Conservation (phyloP, 2,329 filamentous ascomycete species). For the Paecilomyces variotii region DNA sequence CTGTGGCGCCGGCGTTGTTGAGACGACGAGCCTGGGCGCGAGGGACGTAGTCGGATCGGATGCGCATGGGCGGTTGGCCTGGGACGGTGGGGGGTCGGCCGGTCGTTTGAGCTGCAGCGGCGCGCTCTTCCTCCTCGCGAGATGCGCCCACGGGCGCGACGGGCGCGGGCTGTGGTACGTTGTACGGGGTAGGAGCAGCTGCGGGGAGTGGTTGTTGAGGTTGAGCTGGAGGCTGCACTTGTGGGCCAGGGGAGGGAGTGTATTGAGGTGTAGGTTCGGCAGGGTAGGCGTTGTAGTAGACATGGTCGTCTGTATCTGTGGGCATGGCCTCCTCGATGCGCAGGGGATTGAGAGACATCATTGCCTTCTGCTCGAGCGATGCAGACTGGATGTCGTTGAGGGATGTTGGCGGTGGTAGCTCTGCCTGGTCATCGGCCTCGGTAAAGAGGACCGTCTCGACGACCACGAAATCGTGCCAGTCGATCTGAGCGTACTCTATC, state of each 20-base stretch:
- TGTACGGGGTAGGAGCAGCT: slow-evolving; percentile 17
- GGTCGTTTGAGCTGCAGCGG: slow-evolving; percentile 70
- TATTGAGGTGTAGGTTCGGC: slow-evolving; percentile 26
- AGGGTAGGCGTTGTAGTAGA: slow-evolving; percentile 47
- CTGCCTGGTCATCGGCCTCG: slow-evolving; percentile 75
- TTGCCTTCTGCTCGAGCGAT: slow-evolving; percentile 89
- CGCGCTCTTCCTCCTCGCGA: slow-evolving; percentile 55
- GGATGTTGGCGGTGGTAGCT: slow-evolving; percentile 81
- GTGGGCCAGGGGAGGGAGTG: slow-evolving; percentile 16
- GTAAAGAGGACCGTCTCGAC: slow-evolving; percentile 92
- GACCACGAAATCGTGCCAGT: slow-evolving; percentile 96
- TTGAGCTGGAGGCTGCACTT: slow-evolving; percentile 14
- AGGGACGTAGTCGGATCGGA: slow-evolving; percentile 87
- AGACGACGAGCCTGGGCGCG: slow-evolving; percentile 66
- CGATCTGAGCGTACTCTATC: slow-evolving; percentile 71
- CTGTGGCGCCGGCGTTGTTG: slow-evolving; percentile 53
- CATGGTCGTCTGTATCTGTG: slow-evolving; percentile 53
- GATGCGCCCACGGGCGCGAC: slow-evolving; percentile 26
- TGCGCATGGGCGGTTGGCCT: slow-evolving; percentile 62
- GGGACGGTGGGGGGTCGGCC: slow-evolving; percentile 38
- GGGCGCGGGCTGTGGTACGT: slow-evolving; percentile 12
- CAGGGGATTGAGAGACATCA: slow-evolving; percentile 71
- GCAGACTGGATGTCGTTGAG: slow-evolving; percentile 89
- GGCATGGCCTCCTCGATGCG: slow-evolving; percentile 95
- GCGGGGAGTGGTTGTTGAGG: slow-evolving; percentile 22